Percentiles rank a stretch among this genome's conserved stretches.
Evolutionary conservation across 1,284 basidiomycete genomes (phyloP).

Genomic region (Ganoderma lingzhi): DNA sequence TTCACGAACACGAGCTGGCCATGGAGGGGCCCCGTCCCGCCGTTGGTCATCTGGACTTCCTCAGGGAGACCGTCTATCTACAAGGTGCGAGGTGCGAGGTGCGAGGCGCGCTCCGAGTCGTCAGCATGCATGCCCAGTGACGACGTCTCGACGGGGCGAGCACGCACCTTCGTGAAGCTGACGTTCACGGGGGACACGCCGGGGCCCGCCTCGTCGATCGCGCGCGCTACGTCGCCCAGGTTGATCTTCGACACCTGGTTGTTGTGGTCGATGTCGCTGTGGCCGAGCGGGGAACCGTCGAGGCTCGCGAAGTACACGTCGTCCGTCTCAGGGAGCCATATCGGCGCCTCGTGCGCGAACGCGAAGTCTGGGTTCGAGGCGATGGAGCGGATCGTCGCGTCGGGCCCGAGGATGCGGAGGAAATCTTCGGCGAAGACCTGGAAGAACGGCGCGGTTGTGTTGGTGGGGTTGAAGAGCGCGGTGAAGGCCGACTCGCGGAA

Average conservation of each 20-base stretch:
- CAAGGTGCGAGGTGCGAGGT: no score
- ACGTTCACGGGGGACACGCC: conserved; percentile 56
- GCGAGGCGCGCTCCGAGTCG: no score
- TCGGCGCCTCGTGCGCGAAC: conserved; percentile 79
- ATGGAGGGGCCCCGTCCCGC: conserved; percentile 74
- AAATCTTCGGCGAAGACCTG: conserved; percentile 74
- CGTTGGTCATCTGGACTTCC: conserved; percentile 75
- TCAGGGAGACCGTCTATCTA: conserved; percentile 52
- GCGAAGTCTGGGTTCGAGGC: conserved; percentile 66
- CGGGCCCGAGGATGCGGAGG: conserved; percentile 62
- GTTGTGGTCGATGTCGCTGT: conserved; percentile 53
- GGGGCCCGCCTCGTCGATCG: conserved; percentile 39
- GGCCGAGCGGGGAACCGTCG: conserved; percentile 51
- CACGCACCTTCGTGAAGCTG: conserved; percentile 62
- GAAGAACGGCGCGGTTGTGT: conserved; percentile 64
- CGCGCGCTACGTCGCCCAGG: conserved; percentile 45
- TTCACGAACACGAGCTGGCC: conserved; percentile 70
- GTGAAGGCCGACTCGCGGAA: conserved; percentile 41
- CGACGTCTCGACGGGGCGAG: conserved; percentile 54
- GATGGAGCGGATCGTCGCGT: conserved; percentile 65
- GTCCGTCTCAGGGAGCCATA: conserved; percentile 66
- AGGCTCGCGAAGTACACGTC: conserved; percentile 62
- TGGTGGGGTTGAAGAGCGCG: conserved; percentile 49
- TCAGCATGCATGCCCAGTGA: conserved; percentile 47
- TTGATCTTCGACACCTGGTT: conserved; percentile 50